Evolutionary conservation across 2,329 filamentous ascomycete species (phyloP), one percentile per base, ranked within the genome.

Genomic region (Fusarium hostae): DNA sequence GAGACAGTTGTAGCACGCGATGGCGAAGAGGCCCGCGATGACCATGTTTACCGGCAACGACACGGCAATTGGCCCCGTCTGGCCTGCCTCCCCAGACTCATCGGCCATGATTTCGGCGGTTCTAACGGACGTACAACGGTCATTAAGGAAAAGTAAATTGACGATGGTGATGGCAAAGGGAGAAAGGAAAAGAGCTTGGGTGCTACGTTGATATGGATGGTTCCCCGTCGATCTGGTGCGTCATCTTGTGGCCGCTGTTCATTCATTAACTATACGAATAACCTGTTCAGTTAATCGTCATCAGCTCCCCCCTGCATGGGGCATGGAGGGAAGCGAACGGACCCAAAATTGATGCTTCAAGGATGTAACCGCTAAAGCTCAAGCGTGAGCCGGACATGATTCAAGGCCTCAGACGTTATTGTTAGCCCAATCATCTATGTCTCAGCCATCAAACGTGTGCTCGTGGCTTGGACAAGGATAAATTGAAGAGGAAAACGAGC

Each of bases 11-110:
- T 67, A 72, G 20, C 63, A 51, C 2, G 70, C 66, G 32, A 72
- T 72, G 18, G 70, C 70, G 39, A 72, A 72, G 20, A 72, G 56
- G 55, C 70, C 70, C 6, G 70, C 66, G 18, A 72, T 72, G 34
- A 39, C n/a, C 70, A 72, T 73, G 55, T 72, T 58, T 26, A 73
- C 60, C 26, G 66, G 34, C 28, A 73, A 16, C 9, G 70, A 67
- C 11, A 35, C 62, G 20, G 44, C 18, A 16, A 72, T 73, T 12
- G 70, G 66, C 2, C 70, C 70, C n/a, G 70, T 70, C 26, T 72
- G 60, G 30, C 63, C 63, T 6, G 41, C 26, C 28, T 56, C 66
- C 34, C 58, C 64, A 45, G 37, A 32, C 37, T 34, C 34, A 22
- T n/a, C 60, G 22, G 66, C 66, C 70, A 72, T 72, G 54, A 43